Conservation (phyloP, 805 yeast species). For the Lachancea thermotolerans region DNA sequence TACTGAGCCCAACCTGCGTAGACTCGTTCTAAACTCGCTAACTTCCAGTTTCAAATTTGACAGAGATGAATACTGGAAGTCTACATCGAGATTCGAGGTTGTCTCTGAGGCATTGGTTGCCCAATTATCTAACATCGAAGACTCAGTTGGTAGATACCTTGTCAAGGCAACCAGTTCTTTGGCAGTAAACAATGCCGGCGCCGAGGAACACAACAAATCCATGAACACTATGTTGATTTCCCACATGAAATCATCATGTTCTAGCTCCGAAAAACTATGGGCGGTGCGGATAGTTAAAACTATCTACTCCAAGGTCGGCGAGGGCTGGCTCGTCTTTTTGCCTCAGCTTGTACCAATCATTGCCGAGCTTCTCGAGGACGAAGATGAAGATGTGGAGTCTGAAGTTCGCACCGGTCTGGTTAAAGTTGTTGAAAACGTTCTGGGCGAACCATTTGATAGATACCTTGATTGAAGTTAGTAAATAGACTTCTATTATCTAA, state of each 20-base stretch:
- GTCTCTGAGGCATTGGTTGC: conserved; percentile 54
- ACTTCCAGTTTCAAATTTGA: conserved; percentile 80
- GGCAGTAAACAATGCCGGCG: conserved; percentile 61
- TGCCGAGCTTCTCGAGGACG: conserved; percentile 93
- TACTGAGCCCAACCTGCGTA: conserved; percentile 51
- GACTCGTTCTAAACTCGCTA: conserved; percentile 66
- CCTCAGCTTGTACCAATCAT: conserved; percentile 94
- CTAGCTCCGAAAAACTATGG: conserved; percentile 63
- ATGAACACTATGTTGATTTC: conserved; percentile 58
- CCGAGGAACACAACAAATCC: conserved; percentile 65
- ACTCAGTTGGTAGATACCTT: conserved; percentile 67
- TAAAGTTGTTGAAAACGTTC: conserved; percentile 80
- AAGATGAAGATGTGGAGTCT: conserved; percentile 84
- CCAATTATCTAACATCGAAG: conserved; percentile 66
- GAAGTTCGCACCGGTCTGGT: conserved; percentile 89
- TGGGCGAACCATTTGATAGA: conserved; percentile 92
- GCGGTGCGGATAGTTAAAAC: conserved; percentile 67
- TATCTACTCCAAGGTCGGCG: conserved; percentile 87
- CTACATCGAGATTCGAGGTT: conserved; percentile 74
- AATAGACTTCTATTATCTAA: neutral
- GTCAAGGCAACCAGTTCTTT: conserved; percentile 75
- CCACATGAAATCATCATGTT: conserved; percentile 60
- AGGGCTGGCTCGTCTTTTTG: conserved; percentile 82
- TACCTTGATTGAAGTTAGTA: conserved; percentile 41
- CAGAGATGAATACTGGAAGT: conserved; percentile 92